phyloP scores from a whole-genome alignment of 75 land plant species.

The Pinus taeda region DNA sequence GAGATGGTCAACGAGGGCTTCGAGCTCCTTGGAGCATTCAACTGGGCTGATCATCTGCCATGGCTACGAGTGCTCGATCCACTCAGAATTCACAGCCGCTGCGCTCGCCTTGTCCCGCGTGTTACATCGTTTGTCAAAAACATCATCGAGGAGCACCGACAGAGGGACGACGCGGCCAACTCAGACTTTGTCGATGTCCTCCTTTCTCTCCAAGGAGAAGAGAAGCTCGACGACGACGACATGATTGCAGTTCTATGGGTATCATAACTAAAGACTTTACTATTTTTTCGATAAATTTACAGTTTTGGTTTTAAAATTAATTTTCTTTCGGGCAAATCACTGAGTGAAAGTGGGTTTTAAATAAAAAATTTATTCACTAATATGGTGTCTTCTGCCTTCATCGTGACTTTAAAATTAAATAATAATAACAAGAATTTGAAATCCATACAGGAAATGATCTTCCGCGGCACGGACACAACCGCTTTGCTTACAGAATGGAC shows the following conservation, averaged over 20 bases:
- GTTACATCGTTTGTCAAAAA: constrained; percentile 42
- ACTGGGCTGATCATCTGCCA: constrained; percentile 66
- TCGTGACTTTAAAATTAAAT: too few species aligned
- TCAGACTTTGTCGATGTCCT: constrained; percentile 43
- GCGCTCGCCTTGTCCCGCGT: constrained; percentile 36
- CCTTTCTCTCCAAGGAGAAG: constrained; percentile 42
- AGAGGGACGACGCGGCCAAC: neutral
- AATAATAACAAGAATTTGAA: too few species aligned
- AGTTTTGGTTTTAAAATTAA: neutral
- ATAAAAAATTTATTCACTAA: too few species aligned
- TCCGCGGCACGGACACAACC: constrained; percentile 81
- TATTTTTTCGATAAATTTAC: neutral
- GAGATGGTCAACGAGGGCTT: constrained; percentile 73
- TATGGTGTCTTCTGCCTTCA: too few species aligned
- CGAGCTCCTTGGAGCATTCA: constrained; percentile 55
- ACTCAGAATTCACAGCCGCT: constrained; percentile 44
- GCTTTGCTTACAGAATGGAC: constrained; percentile 82
- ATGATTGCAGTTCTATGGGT: constrained; percentile 52
- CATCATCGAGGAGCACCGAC: constrained; percentile 49
- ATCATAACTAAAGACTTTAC: neutral
- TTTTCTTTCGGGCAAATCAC: too few species aligned
- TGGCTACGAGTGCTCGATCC: constrained; percentile 34
- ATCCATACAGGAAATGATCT: constrained; percentile 94
- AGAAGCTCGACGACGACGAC: constrained; percentile 42
- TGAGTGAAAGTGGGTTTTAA: too few species aligned